A percentile compares a stretch with the other conserved stretches of the same genome.
Conservation (phyloP, 257 asterid species). For the Primulina tabacum region DNA sequence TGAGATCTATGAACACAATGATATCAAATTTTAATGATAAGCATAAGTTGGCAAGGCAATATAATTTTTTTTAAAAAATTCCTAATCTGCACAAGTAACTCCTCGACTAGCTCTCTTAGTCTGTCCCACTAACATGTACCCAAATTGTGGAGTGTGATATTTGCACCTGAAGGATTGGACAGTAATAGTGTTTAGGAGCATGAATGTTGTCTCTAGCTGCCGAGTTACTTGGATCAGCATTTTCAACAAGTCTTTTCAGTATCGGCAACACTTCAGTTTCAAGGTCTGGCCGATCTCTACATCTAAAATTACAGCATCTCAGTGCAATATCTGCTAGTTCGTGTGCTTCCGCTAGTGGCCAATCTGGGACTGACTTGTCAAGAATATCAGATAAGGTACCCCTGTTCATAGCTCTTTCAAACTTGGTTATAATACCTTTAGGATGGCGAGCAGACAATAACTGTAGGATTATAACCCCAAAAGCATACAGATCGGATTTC, state of each 20-base stretch:
- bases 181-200: conserved; percentile 67
- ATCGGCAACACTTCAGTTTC: conserved; percentile 70
- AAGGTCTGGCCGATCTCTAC: conserved; percentile 93
- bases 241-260: conserved; percentile 57
- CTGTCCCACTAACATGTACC: not conserved
- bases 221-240: conserved; percentile 44
- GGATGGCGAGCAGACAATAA: conserved; percentile 63
- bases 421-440: conserved; percentile 53
- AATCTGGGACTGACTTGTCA: conserved; percentile 56
- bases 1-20: not conserved
- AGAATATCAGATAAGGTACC: conserved; percentile 46
- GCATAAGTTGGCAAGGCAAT: not conserved
- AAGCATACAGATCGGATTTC: conserved; percentile 83
- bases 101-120: not conserved
- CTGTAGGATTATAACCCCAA: conserved; percentile 78
- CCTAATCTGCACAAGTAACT: too few species aligned
- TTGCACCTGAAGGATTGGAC: conserved; percentile 82
- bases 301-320: conserved; percentile 66
- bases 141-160: not conserved
- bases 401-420: conserved; percentile 57
- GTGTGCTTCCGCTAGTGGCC: conserved; percentile 70
- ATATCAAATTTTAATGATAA: too few species aligned
- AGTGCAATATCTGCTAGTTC: conserved; percentile 62
- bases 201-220: conserved; percentile 28
- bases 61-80: too few species aligned